These are phyloP conservation scores for Suillus occidentalis DNA, from an alignment of 768 basidiomycete species.

Conservation along the genomic window DNA sequence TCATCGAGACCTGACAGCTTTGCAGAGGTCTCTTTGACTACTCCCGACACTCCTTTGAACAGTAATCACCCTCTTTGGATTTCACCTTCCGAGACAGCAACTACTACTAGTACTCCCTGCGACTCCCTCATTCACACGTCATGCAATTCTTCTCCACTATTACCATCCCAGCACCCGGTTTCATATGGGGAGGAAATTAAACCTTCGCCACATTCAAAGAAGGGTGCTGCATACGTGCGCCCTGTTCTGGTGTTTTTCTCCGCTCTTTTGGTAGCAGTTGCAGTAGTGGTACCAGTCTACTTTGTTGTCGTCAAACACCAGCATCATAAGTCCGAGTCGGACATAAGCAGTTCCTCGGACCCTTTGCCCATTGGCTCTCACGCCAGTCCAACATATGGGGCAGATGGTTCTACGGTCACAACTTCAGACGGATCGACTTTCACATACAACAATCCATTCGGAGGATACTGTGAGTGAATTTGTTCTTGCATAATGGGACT, in stretches of 20 bases:
- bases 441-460: conserved; percentile 76
- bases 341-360: neutral
- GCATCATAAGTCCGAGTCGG: neutral
- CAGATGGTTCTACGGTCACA: conserved; percentile 66
- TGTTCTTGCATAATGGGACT: neutral
- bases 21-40: neutral
- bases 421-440: conserved; percentile 70
- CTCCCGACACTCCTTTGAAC: conserved; percentile 1
- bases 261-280: neutral
- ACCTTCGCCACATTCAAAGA: neutral
- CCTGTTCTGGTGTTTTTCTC: neutral
- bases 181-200: neutral
- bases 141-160: neutral
- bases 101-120: neutral
- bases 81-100: neutral
- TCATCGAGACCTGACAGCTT: conserved; percentile 2
- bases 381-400: conserved; percentile 16
- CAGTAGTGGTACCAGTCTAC: neutral
- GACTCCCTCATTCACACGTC: neutral
- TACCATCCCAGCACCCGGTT: neutral
- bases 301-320: neutral
- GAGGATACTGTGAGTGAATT: conserved; percentile 60
- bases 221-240: neutral
- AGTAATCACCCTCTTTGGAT: neutral
- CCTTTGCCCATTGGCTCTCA: neutral